Evolutionary conservation across 805 yeast species (phyloP).

Genomic region (Candida nemodendra): DNA sequence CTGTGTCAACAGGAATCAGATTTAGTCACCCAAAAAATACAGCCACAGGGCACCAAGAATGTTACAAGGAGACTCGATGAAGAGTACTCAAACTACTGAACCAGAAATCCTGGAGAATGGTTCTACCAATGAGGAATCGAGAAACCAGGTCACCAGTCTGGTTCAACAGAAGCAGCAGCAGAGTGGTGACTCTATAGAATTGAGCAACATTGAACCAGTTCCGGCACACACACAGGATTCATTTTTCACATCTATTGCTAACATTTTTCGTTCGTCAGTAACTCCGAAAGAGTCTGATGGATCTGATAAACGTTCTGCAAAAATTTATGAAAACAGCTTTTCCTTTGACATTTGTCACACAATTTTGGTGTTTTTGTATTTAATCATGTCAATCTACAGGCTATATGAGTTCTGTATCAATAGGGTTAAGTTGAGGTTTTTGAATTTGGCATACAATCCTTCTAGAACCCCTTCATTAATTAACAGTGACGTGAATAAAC

Average conservation of each 20-base stretch:
- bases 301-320: slow-evolving; percentile 6
- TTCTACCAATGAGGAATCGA: background rate
- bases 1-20: too few relatives aligned
- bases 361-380: slow-evolving; percentile 50
- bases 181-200: background rate
- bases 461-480: slow-evolving; percentile 81
- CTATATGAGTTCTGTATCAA: slow-evolving; percentile 52
- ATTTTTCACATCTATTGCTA: slow-evolving; percentile 17
- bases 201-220: slow-evolving; percentile 11
- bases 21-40: too few relatives aligned
- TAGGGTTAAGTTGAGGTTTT: slow-evolving; percentile 52
- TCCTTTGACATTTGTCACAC: slow-evolving; percentile 43
- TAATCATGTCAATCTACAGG: slow-evolving; percentile 55
- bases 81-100: background rate
- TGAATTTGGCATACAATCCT: slow-evolving; percentile 64
- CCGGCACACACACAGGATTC: slow-evolving; percentile 21
- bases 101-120: background rate
- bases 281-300: slow-evolving; percentile 13
- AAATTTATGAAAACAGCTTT: slow-evolving; percentile 3
- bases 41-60: too few relatives aligned
- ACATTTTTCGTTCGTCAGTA: slow-evolving; percentile 21
- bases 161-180: background rate
- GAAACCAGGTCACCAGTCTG: background rate
- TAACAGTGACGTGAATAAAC: slow-evolving; percentile 72
- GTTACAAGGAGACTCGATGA: background rate